Evolutionary conservation across 2,329 filamentous ascomycete species (phyloP).

Genomic region (Penicillium frequentans): DNA sequence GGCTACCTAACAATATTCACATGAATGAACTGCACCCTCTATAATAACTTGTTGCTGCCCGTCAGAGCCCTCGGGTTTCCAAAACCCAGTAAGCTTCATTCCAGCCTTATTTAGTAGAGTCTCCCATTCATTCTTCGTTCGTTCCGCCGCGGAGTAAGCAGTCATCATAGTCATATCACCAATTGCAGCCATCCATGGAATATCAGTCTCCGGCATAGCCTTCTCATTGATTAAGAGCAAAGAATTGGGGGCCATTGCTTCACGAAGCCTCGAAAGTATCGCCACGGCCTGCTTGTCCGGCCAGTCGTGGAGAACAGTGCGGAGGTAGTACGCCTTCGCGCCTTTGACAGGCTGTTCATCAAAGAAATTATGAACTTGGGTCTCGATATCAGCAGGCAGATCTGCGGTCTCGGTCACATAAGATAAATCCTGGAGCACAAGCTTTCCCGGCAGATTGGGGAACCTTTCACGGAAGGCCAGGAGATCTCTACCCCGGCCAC

Average conservation of each 20-base stretch:
- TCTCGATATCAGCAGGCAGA: background rate
- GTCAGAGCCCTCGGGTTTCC: background rate
- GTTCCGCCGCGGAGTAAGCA: background rate
- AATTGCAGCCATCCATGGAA: background rate
- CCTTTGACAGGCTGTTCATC: slow-evolving; percentile 4
- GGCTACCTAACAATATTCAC: too few species aligned
- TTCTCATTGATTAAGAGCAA: slow-evolving; percentile 4
- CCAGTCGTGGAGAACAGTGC: slow-evolving; percentile 4
- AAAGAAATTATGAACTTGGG: background rate
- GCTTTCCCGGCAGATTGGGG: slow-evolving; percentile 28
- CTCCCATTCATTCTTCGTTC: slow-evolving; percentile 1
- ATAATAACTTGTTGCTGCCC: background rate
- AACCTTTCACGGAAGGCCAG: slow-evolving; percentile 23
- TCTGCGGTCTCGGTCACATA: slow-evolving; percentile 32
- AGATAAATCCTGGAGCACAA: slow-evolving; percentile 39
- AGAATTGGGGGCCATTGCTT: background rate
- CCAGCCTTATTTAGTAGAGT: background rate
- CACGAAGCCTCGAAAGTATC: background rate
- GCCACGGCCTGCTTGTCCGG: background rate
- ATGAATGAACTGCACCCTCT: background rate
- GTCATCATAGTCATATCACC: slow-evolving; percentile 7
- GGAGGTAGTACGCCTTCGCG: background rate
- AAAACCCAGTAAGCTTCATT: background rate
- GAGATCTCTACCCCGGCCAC: slow-evolving; percentile 13
- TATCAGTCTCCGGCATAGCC: background rate